Base-by-base conservation (phyloP, 306 rosid species). In the Dalbergia oliveri region DNA sequence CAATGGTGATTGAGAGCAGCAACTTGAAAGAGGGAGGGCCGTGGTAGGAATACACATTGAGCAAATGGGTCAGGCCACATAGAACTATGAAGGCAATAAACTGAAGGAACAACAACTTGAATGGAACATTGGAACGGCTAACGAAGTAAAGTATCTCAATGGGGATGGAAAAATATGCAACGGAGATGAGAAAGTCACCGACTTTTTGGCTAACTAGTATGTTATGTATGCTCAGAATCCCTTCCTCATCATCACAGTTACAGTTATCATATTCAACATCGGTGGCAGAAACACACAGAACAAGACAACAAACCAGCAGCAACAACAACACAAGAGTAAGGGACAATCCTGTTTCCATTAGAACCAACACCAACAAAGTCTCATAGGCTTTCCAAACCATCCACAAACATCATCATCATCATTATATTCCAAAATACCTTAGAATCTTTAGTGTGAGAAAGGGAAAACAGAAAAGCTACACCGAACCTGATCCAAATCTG, bases 121-220 rank as follows among this genome's bases (percentile, higher is more conserved):
- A 94, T 18, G 98, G 98, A 18, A 94, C 87, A 47, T 94, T 92
- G 15, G 98, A 91, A 84, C 93, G 89, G 75, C 92, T 92, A 51
- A 94, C 90, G 79, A 92, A 94, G 87, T 91, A 94, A 59, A 94
- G 94, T 6, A 94, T 90, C 71, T 94, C 97, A 73, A 94, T 83
- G 54, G 98, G 98, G 73, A 94, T 92, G 39, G 97, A 92, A 41
- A 94, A 94, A 69, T 94, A 92, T 9, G 97, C 98, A 63, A 94
- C 85, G 0, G 97, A 97, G 59, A 94, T 92, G 39, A 94, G 83
- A 88, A 92, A 91, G 70, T 92, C 98, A 66, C 94, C 83, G 45
- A 92, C 97, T 76, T 92, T 84, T 78, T 92, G 97, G 70, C 91
- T 85, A 80, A 91, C 92, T 45, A 92, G 75, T 44, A 92, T 88